Evolutionary conservation across 768 basidiomycete species (phyloP).

Genomic region (Infundibulicybe gibba): DNA sequence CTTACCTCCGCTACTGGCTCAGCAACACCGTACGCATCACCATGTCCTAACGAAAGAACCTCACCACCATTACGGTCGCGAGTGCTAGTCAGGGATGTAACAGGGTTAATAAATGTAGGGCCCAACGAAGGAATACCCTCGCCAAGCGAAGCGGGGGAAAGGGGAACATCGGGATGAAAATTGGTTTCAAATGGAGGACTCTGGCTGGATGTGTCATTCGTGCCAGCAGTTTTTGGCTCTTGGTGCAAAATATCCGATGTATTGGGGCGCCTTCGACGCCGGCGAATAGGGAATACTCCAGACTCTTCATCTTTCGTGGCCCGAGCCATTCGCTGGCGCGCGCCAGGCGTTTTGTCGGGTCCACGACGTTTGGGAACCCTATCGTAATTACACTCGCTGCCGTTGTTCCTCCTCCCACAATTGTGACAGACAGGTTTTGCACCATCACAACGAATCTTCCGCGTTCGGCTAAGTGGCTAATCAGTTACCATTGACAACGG

Average conservation of each 20-base stretch:
- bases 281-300: slow-evolving; percentile 19
- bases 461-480: slow-evolving; percentile 49
- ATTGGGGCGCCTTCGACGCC: slow-evolving; percentile 30
- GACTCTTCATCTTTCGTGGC: slow-evolving; percentile 33
- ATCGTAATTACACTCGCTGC: slow-evolving; percentile 63
- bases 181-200: too few species aligned
- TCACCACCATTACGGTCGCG: too few species aligned
- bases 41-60: too few species aligned
- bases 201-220: too few species aligned
- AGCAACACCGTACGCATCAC: too few species aligned
- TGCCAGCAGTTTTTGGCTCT: too few species aligned
- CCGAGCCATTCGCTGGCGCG: slow-evolving; percentile 59
- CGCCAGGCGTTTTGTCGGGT: slow-evolving; percentile 77
- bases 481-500: background rate
- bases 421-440: slow-evolving; percentile 76
- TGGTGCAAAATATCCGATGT: background rate
- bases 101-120: too few species aligned
- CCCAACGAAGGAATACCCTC: too few species aligned
- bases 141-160: too few species aligned
- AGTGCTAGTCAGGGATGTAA: too few species aligned
- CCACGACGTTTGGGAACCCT: slow-evolving; percentile 72
- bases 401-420: slow-evolving; percentile 50
- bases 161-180: too few species aligned
- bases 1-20: too few species aligned
- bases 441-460: slow-evolving; percentile 83